A percentile compares a stretch with the other conserved stretches of the same genome.
These are phyloP conservation scores for Microcos paniculata DNA, from an alignment of 345 rosid genomes.

Conservation along the genomic window DNA sequence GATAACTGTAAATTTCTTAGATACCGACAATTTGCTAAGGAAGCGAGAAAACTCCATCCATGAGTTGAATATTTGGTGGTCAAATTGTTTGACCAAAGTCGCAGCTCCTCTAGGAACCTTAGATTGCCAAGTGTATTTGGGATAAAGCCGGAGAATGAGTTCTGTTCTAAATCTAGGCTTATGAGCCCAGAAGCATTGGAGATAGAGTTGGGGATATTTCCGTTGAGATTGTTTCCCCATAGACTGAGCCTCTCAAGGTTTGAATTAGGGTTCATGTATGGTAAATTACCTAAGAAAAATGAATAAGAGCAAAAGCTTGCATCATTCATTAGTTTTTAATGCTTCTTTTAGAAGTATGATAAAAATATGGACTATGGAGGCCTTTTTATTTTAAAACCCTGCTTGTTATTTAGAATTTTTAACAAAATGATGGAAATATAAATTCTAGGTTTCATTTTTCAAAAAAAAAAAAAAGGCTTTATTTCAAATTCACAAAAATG, in stretches of 20 bases:
- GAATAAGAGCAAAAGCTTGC: no score
- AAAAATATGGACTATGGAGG: no score
- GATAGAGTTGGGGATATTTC: constrained; percentile 10
- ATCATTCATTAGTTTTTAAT: no score
- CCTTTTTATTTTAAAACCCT: no score
- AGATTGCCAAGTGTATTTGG: constrained; percentile 6
- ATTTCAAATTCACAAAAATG: no score
- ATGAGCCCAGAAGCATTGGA: background rate
- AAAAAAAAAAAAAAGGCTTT: no score
- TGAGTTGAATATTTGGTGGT: background rate
- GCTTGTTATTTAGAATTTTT: no score
- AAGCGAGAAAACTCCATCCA: background rate
- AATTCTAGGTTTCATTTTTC: no score
- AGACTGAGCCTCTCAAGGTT: background rate
- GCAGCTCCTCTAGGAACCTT: background rate
- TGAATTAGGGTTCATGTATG: background rate
- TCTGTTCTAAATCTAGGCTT: fast-evolving
- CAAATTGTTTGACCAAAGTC: background rate
- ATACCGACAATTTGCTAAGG: background rate
- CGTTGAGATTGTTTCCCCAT: background rate
- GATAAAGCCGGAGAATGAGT: background rate
- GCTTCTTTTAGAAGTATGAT: no score
- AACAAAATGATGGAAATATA: no score
- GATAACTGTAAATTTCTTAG: fast-evolving
- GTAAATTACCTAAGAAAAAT: background rate